Evolutionary conservation across 2,329 filamentous ascomycete genomes (phyloP).

Genomic region (Fusarium circinatum): DNA sequence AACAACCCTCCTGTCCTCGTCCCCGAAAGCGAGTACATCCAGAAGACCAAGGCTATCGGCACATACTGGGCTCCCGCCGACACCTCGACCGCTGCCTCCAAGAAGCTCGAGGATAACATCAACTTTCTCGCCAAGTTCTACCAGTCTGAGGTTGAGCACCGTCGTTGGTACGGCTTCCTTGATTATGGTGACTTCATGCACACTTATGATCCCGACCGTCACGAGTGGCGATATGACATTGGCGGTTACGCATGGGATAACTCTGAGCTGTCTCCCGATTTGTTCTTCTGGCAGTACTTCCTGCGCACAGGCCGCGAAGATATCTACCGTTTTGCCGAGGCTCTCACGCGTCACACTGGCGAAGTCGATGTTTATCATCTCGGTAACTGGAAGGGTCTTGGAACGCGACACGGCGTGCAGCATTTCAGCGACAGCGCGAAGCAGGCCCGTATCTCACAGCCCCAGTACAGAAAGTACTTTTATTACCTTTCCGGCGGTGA

Average conservation of each 20-base stretch:
- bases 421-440: slow-evolving; percentile 71
- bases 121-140: slow-evolving; percentile 68
- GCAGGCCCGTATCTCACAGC: slow-evolving; percentile 67
- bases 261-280: slow-evolving; percentile 69
- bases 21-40: slow-evolving; percentile 59
- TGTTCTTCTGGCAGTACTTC: slow-evolving; percentile 72
- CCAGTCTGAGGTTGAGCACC: slow-evolving; percentile 63
- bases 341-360: slow-evolving; percentile 66
- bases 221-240: slow-evolving; percentile 71
- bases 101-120: slow-evolving; percentile 62
- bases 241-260: slow-evolving; percentile 75
- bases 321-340: slow-evolving; percentile 68
- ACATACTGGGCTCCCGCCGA: slow-evolving; percentile 63
- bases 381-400: slow-evolving; percentile 67
- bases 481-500: slow-evolving; percentile 69
- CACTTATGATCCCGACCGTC: slow-evolving; percentile 67
- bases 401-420: slow-evolving; percentile 71
- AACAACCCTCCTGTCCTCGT: slow-evolving; percentile 64
- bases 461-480: slow-evolving; percentile 63
- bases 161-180: slow-evolving; percentile 71
- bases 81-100: slow-evolving; percentile 30
- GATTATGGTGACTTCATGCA: slow-evolving; percentile 73
- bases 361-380: slow-evolving; percentile 72
- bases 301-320: slow-evolving; percentile 67
- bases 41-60: slow-evolving; percentile 63